Conservation (phyloP, 805 yeast species). For the Suhomyces sp. region DNA sequence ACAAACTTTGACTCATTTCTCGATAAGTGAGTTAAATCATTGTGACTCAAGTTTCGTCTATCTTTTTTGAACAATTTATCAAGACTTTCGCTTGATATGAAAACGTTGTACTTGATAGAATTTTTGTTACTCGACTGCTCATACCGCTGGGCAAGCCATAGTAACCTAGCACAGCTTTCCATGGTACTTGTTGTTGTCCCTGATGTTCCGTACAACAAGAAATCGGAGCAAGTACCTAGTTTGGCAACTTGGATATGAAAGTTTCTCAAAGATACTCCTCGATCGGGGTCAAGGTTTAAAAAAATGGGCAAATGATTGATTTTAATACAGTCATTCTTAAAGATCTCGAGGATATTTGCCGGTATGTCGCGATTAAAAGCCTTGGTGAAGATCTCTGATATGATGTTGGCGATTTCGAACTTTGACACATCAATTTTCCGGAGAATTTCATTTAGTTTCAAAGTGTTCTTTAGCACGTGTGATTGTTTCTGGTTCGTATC, state of each 20-base stretch:
- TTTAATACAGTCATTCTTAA: slow-evolving; percentile 43
- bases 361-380: slow-evolving; percentile 21
- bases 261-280: slow-evolving; percentile 76
- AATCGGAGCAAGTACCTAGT: slow-evolving; percentile 68
- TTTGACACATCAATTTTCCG: slow-evolving; percentile 46
- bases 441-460: slow-evolving; percentile 54
- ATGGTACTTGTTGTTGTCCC: slow-evolving; percentile 5
- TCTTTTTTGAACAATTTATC: slow-evolving; percentile 6
- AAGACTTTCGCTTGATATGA: slow-evolving; percentile 17
- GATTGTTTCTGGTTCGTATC: slow-evolving; percentile 2
- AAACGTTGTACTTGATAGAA: slow-evolving; percentile 19
- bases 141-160: slow-evolving; percentile 39
- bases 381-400: slow-evolving; percentile 20
- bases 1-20: slow-evolving; percentile 5
- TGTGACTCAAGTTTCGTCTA: slow-evolving; percentile 3
- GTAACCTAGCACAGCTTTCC: slow-evolving; percentile 29
- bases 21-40: not conserved
- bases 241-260: slow-evolving; percentile 87
- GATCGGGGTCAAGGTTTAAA: slow-evolving; percentile 60
- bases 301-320: slow-evolving; percentile 53
- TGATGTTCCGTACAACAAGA: slow-evolving; percentile 56
- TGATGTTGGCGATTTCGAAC: slow-evolving; percentile 25
- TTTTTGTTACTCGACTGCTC: slow-evolving; percentile 14
- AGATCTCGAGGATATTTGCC: slow-evolving; percentile 20
- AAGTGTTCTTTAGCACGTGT: slow-evolving; percentile 48